Evolutionary conservation across 139 green algal species (phyloP).

Genomic region (Spirogloea muscicola): DNA sequence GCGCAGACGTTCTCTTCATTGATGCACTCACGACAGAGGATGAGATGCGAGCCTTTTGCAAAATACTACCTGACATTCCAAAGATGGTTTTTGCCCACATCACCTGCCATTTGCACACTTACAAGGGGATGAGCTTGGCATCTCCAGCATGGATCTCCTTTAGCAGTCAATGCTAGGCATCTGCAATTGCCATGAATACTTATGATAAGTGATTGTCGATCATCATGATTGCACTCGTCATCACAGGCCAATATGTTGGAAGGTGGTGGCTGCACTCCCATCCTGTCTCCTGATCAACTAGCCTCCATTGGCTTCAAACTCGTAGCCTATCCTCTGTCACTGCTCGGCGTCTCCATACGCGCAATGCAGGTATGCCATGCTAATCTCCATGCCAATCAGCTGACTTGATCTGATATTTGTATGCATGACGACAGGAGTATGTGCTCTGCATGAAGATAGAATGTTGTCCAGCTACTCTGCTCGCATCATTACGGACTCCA

Average conservation of each 20-base stretch:
- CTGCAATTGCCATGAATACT: no score
- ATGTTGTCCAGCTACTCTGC: no score
- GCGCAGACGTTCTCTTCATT: slow-evolving; percentile 93
- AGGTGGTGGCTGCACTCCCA: slow-evolving; percentile 84
- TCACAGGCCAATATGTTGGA: slow-evolving; percentile 87
- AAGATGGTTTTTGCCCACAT: slow-evolving; percentile 37
- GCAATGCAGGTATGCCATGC: slow-evolving; percentile 47
- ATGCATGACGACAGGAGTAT: no score
- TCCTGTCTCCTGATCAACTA: slow-evolving; percentile 71
- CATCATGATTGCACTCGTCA: no score
- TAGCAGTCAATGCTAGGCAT: no score
- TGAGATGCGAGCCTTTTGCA: slow-evolving; percentile 77
- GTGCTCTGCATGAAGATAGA: no score
- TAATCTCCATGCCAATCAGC: no score
- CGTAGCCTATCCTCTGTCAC: slow-evolving; percentile 52
- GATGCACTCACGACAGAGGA: slow-evolving; percentile 78
- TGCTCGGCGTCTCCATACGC: slow-evolving; percentile 39
- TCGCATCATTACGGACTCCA: neutral
- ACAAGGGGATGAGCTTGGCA: no score
- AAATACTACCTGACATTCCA: slow-evolving; percentile 45
- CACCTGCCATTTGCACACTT: no score
- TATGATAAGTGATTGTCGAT: no score
- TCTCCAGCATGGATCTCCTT: no score
- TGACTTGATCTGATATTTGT: no score
- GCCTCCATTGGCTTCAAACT: slow-evolving; percentile 81